These are phyloP conservation scores for Alternaria sp. DNA, from an alignment of 2,329 filamentous ascomycete species.

Conservation along the genomic window DNA sequence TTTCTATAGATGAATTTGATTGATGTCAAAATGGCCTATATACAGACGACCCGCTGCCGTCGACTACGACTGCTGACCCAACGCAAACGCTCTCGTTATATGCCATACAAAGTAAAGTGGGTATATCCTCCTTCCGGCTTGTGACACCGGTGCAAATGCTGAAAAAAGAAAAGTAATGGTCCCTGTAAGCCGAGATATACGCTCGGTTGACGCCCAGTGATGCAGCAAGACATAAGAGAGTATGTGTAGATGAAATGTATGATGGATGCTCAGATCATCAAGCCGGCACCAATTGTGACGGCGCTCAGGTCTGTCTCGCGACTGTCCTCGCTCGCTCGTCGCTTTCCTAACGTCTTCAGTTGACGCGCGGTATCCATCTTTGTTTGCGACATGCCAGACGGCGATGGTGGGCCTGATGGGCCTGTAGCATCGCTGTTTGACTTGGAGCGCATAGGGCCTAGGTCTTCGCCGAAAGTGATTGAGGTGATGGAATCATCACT, in stretches of 20 bases:
- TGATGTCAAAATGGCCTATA: background rate
- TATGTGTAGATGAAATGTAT: background rate
- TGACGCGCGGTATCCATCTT: constrained; percentile 34
- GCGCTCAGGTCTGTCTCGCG: constrained; percentile 27
- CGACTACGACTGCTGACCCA: background rate
- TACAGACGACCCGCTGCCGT: background rate
- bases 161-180: background rate
- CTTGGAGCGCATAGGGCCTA: constrained; percentile 34
- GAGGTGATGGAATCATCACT: constrained; percentile 43
- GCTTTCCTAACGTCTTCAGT: constrained; percentile 27
- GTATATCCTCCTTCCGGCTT: constrained; percentile 2
- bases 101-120: constrained; percentile 9
- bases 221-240: background rate
- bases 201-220: background rate
- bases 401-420: constrained; percentile 36
- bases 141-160: background rate
- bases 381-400: constrained; percentile 26
- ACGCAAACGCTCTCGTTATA: background rate
- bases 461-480: constrained; percentile 42
- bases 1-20: background rate
- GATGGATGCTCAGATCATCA: constrained; percentile 27
- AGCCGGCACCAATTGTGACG: constrained; percentile 26
- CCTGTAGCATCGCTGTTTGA: constrained; percentile 23
- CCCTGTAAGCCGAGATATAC: background rate
- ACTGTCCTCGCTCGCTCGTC: constrained; percentile 25